Percentiles rank a stretch among this genome's conserved stretches.
These are phyloP conservation scores for Kwoniella shandongensis DNA, from an alignment of 768 basidiomycete genomes.

Conservation along the genomic window DNA sequence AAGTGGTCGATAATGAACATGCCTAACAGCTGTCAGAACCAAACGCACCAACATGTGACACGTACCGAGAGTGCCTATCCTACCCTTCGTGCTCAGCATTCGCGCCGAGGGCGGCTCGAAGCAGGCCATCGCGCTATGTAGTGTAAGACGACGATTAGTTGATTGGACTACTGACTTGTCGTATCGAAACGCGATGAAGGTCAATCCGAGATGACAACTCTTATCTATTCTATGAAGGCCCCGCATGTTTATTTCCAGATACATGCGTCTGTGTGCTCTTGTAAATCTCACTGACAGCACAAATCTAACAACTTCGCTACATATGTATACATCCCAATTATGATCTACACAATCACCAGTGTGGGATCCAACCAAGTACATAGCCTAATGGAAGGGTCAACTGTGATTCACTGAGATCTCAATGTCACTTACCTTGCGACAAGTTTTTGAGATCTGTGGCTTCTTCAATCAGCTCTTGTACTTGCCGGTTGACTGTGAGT, in stretches of 20 bases:
- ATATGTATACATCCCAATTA: too few relatives aligned
- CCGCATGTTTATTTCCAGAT: too few relatives aligned
- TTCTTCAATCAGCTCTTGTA: conserved; percentile 48
- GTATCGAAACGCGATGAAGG: too few relatives aligned
- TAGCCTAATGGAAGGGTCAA: conserved; percentile 32
- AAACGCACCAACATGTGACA: background rate
- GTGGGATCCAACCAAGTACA: conserved; percentile 49
- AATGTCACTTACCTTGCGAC: conserved; percentile 40
- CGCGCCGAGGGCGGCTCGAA: too few relatives aligned
- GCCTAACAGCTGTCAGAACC: conserved; percentile 19
- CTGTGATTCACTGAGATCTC: background rate
- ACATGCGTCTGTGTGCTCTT: too few relatives aligned
- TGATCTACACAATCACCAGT: conserved; percentile 26
- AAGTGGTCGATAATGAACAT: conserved; percentile 51
- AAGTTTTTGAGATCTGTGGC: conserved; percentile 50
- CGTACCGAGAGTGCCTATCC: conserved; percentile 30
- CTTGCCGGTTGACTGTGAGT: conserved; percentile 42
- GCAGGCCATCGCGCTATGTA: too few relatives aligned
- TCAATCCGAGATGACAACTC: too few relatives aligned
- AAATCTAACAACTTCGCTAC: too few relatives aligned
- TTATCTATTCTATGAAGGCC: too few relatives aligned
- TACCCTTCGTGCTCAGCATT: conserved; percentile 14
- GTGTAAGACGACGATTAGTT: too few relatives aligned
- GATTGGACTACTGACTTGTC: too few relatives aligned
- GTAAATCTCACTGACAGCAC: too few relatives aligned